phyloP scores from a whole-genome alignment of 1,284 basidiomycete species.

The Naganishia liquefaciens region DNA sequence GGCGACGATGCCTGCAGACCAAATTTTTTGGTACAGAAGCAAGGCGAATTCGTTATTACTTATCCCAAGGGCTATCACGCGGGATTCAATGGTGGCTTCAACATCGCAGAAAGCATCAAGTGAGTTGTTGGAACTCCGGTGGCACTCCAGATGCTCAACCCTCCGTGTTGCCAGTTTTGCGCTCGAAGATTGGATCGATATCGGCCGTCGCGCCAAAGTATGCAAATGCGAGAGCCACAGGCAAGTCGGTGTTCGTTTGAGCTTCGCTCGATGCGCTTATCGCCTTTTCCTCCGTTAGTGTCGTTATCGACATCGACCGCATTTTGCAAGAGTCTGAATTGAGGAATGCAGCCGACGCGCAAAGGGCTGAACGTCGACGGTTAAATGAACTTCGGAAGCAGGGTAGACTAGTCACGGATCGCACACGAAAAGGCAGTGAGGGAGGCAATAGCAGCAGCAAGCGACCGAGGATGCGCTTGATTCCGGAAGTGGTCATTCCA shows the following conservation, averaged over 20 bases:
- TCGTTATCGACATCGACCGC: constrained; percentile 85
- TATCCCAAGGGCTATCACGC: constrained; percentile 93
- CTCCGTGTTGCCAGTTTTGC: constrained; percentile 63
- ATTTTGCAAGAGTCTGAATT: constrained; percentile 63
- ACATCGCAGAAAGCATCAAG: constrained; percentile 97
- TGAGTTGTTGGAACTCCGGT: constrained; percentile 15
- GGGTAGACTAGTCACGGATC: constrained; percentile 61
- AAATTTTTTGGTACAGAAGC: constrained; percentile 84
- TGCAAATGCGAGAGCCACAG: constrained; percentile 83
- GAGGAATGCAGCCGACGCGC: constrained; percentile 35
- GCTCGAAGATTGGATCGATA: constrained; percentile 87
- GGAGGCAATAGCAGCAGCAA: constrained; percentile 54
- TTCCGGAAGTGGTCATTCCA: constrained; percentile 37
- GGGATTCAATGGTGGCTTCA: constrained; percentile 95
- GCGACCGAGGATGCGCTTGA: constrained; percentile 3
- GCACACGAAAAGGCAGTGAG: background rate
- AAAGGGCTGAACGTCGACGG: constrained; percentile 34
- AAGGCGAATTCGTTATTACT: constrained; percentile 93
- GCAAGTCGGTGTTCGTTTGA: constrained; percentile 55
- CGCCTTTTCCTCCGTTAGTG: constrained; percentile 58
- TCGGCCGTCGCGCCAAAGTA: constrained; percentile 76
- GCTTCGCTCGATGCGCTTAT: background rate
- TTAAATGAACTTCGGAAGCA: constrained; percentile 44
- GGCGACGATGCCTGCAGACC: constrained; percentile 78
- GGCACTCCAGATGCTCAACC: too few species aligned